Evolutionary conservation across 202 grass and related monocot genomes (phyloP), one percentile per base, ranked within the genome.

Genomic region (Sporobolus alterniflorus): DNA sequence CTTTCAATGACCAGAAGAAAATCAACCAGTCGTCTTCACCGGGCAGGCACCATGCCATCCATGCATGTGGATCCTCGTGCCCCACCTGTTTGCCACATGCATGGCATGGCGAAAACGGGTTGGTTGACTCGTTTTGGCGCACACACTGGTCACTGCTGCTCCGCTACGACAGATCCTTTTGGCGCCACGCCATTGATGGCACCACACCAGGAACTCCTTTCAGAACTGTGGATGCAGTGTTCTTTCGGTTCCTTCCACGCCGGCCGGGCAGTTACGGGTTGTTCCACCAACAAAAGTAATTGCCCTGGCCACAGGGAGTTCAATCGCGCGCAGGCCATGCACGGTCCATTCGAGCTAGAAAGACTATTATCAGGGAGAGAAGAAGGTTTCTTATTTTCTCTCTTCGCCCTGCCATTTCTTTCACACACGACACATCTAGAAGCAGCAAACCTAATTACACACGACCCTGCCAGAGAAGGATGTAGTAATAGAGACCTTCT

Each of bases 231-330:
- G n/a, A n/a, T n/a, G n/a, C n/a, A n/a, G 36, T 7, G 36, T 39
- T 39, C 36, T 7, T 39, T 7, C 36, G 36, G 36, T 39, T 39
- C 36, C 36, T 39, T 39, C 36, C 36, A 62, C 14, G 79, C 73
- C 51, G 62, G 8, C 82, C 44, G 64, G n/a, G n/a, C n/a, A n/a
- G 47, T 47, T 31, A 32, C 76, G 22, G 54, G n/a, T n/a, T n/a
- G 32, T 64, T 64, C 26, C 70, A 85, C 54, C 70, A 64, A 84
- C 76, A 69, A 39, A 28, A 85, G 62, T 89, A 69, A 84, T 79
- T 79, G 46, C 76, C 1, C 16, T n/a, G n/a, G n/a, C n/a, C n/a
- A n/a, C n/a, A n/a, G n/a, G n/a, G n/a, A n/a, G n/a, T n/a, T n/a
- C n/a, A n/a, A n/a, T n/a, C n/a, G n/a, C n/a, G n/a, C n/a, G n/a